Evolutionary conservation across 1,284 basidiomycete genomes (phyloP).

Genomic region (Rhodofomes roseus): DNA sequence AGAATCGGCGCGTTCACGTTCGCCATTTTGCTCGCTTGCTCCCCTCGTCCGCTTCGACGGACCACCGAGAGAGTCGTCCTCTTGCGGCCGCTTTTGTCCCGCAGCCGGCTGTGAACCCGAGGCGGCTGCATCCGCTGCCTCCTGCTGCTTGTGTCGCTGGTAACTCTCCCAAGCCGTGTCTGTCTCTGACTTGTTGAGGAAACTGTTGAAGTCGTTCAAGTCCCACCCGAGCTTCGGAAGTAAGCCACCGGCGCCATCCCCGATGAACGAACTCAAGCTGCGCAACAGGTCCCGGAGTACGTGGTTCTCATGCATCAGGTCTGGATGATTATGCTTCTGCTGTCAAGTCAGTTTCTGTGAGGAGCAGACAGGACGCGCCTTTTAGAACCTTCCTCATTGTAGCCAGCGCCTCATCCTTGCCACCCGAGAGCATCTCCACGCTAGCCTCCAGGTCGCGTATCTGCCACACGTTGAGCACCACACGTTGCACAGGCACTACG

Average conservation of each 20-base stretch:
- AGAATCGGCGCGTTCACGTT: slow-evolving; percentile 35
- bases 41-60: slow-evolving; percentile 51
- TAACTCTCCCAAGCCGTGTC: slow-evolving; percentile 91
- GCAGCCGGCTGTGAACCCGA: slow-evolving; percentile 7
- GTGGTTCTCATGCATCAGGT: slow-evolving; percentile 87
- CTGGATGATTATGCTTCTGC: slow-evolving; percentile 33
- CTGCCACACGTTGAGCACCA: slow-evolving; percentile 36
- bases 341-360: slow-evolving; percentile 4
- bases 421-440: slow-evolving; percentile 86
- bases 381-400: slow-evolving; percentile 81
- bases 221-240: slow-evolving; percentile 80
- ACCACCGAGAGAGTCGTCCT: slow-evolving; percentile 42
- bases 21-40: slow-evolving; percentile 37
- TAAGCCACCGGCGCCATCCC: slow-evolving; percentile 77
- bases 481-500: slow-evolving; percentile 2
- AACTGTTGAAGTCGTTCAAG: slow-evolving; percentile 71
- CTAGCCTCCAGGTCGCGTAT: slow-evolving; percentile 91
- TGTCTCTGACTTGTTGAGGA: slow-evolving; percentile 81
- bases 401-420: slow-evolving; percentile 81
- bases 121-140: slow-evolving; percentile 16
- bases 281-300: slow-evolving; percentile 76
- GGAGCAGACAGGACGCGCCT: slow-evolving; percentile 38
- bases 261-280: slow-evolving; percentile 75
- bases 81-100: slow-evolving; percentile 37
- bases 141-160: slow-evolving; percentile 54